Evolutionary conservation across 345 rosid genomes (phyloP).

Genomic region (Anacardium occidentale): DNA sequence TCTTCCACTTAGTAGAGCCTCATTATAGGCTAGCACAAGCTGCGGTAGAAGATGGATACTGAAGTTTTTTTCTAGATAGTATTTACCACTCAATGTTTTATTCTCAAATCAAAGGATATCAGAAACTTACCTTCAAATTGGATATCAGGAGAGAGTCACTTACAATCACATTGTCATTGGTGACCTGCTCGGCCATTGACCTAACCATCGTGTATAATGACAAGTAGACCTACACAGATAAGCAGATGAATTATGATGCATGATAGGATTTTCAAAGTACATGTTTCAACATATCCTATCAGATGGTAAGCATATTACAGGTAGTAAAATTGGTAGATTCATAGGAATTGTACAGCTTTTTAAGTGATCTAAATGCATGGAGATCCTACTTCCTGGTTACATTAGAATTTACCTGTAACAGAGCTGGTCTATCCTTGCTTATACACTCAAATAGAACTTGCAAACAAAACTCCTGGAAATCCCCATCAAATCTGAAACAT

Average conservation of each 20-base stretch:
- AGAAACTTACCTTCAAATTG: constrained; percentile 66
- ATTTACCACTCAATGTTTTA: too few species aligned
- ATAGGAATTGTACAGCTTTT: background rate
- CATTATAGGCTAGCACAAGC: constrained; percentile 79
- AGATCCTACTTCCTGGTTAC: background rate
- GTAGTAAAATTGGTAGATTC: background rate
- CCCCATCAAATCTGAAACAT: constrained; percentile 66
- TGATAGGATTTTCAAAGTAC: background rate
- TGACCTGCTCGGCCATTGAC: constrained; percentile 69
- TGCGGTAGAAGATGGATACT: constrained; percentile 24
- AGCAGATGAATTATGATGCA: background rate
- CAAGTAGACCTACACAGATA: constrained; percentile 62
- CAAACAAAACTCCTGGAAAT: constrained; percentile 93
- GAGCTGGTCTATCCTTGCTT: constrained; percentile 96
- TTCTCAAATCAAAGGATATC: background rate
- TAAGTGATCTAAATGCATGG: background rate
- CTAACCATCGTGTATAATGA: constrained; percentile 71
- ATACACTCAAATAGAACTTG: constrained; percentile 93
- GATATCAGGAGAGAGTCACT: constrained; percentile 69
- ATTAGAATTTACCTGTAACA: constrained; percentile 64
- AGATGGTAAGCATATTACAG: background rate
- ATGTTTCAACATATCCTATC: background rate
- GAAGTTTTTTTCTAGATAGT: background rate
- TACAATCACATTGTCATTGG: constrained; percentile 33
- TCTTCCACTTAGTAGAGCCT: constrained; percentile 71